Base-by-base conservation (phyloP, 2,329 filamentous ascomycete genomes). In the Colletotrichum zoysiae region DNA sequence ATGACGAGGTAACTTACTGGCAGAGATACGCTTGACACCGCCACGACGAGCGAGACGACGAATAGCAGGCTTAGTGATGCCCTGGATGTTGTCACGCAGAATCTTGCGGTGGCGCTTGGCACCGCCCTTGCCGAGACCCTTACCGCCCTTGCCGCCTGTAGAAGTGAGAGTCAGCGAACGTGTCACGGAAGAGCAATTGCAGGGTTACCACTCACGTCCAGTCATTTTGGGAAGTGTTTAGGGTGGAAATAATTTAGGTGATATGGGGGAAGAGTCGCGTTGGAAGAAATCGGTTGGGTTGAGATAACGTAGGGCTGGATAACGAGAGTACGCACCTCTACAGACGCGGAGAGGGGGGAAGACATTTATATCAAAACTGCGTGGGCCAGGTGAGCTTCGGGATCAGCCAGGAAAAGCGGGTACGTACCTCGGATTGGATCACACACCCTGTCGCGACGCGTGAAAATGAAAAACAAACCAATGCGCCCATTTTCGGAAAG, bases 11-110 rank as follows among this genome's bases (percentile, higher is more conserved):
- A 46, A 57, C 89, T 84, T 90, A 93, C 91, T 97, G 84, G 95
- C 95, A 81, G 95, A 97, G 81, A 98, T 98, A 97, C 95, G 95
- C 94, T 98, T 98, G 90, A 98, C 95, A 95, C 95, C 95, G 86
- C 95, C 95, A 96, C 95, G 95, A 87, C 95, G 95, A 77, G 95
- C 95, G 84, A 98, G 95, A 97, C 95, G 95, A 82, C 95, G 93
- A 86, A 98, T 98, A 80, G 95, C 95, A 80, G 95, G 95, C 93
- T 98, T 98, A 82, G 95, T 98, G 84, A 98, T 98, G 87, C 95
- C 95, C 89, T 98, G 95, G 83, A 98, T 98, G 93, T 97, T 98
- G 93, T 97, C 95, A 87, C 95, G 94, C 85, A 98, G 90, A 89
- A 98, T 98, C 93, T 98, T 98, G 82, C 95, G 92, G 88, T 98